phyloP scores from a whole-genome alignment of 2,329 filamentous ascomycete genomes.

The Verticillium alfalfae region DNA sequence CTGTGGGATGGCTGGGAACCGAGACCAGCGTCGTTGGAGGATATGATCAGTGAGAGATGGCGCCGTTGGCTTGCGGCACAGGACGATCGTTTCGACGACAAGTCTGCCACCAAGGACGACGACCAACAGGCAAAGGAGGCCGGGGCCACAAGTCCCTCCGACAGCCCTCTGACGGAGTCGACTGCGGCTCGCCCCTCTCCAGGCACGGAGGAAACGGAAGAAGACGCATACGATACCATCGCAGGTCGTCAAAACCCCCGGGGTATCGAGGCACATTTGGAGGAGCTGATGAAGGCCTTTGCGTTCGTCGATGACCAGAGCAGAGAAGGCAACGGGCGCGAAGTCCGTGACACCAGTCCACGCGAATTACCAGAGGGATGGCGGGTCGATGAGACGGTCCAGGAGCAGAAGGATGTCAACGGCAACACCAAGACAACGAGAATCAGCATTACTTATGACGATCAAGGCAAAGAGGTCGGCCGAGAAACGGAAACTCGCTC shows the following conservation, averaged over 20 bases:
- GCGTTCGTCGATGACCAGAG: background rate
- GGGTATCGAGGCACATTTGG: background rate
- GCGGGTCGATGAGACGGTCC: conserved; percentile 7
- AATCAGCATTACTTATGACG: conserved; percentile 10
- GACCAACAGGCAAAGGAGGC: background rate
- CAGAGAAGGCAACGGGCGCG: background rate
- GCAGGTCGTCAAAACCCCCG: background rate
- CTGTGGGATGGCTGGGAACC: conserved; percentile 12
- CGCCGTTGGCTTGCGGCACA: conserved; percentile 9
- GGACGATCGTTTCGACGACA: conserved; percentile 6
- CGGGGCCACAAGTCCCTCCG: background rate
- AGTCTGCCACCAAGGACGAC: background rate
- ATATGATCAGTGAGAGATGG: conserved; percentile 10
- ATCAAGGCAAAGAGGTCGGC: conserved; percentile 10
- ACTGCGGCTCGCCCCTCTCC: background rate
- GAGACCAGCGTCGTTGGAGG: conserved; percentile 7
- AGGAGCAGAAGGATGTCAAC: conserved; percentile 9
- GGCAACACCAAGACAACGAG: conserved; percentile 8
- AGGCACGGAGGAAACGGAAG: background rate
- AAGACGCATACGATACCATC: background rate
- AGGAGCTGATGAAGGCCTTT: background rate
- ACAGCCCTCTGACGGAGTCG: background rate
- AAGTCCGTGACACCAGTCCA: background rate
- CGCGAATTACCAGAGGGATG: conserved; percentile 5
- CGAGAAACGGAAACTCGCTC: conserved; percentile 8